These are phyloP conservation scores for Sugiyamaella floridensis DNA, from an alignment of 805 yeast genomes.

Conservation along the genomic window DNA sequence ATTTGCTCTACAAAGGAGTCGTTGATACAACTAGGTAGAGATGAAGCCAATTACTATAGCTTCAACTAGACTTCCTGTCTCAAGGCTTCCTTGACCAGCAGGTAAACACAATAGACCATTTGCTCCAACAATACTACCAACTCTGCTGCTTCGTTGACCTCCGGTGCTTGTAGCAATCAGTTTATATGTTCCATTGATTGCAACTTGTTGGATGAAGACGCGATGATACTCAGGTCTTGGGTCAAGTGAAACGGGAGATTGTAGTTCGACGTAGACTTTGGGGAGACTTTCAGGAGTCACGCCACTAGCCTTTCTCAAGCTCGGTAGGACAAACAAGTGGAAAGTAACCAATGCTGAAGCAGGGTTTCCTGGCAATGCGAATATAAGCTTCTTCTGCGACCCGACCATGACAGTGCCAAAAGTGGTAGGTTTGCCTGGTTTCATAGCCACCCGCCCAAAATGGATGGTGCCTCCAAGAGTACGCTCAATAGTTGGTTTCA, in stretches of 20 bases:
- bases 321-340: conserved; percentile 43
- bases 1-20: neutral
- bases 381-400: conserved; percentile 30
- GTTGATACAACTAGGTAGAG: neutral
- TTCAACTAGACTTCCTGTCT: neutral
- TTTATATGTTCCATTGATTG: conserved; percentile 13
- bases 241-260: conserved; percentile 34
- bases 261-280: conserved; percentile 32
- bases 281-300: conserved; percentile 22
- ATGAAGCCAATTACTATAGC: neutral
- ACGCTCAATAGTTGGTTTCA: conserved; percentile 44
- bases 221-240: conserved; percentile 49
- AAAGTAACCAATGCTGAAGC: conserved; percentile 47
- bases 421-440: conserved; percentile 55
- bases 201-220: conserved; percentile 31
- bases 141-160: conserved; percentile 44
- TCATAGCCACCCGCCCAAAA: conserved; percentile 52
- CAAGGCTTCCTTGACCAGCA: conserved; percentile 15
- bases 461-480: conserved; percentile 39
- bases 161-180: conserved; percentile 42
- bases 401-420: conserved; percentile 38
- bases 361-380: conserved; percentile 53
- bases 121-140: conserved; percentile 42
- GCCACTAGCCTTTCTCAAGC: conserved; percentile 37
- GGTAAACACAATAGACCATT: conserved; percentile 43